Base-by-base conservation (phyloP, 441 rosid genomes). In the Eutrema salsugineum region DNA sequence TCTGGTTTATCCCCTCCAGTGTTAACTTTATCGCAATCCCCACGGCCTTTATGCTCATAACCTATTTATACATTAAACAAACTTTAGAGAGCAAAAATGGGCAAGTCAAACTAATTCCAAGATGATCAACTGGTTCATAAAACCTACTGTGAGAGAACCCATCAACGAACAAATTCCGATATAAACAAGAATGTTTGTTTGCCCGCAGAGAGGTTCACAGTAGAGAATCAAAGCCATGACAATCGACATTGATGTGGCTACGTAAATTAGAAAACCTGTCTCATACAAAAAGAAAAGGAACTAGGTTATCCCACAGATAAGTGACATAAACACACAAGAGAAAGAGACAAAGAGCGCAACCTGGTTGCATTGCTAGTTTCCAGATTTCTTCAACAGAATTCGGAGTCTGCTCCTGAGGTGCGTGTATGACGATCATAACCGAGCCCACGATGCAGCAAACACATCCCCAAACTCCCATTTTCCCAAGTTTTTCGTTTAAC, bases 21-120 rank as follows among this genome's bases (percentile, higher is more conserved):
- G 94, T 84, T 72, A 88, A 79, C 82, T 85, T 88, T 61, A 86
- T 83, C 0, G 94, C 94, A 36, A 88, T 88, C 63, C 94, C 94
- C 27, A 88, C 80, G 19, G 94, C 94, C 71, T 88, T 88, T 69
- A 88, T 83, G 84, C 94, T 88, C 74, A 86, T 83, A 20, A 88
- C 94, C 94, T 86, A 77, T 39, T 57, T 11, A 43, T 66, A 11
- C 38, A 15, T 17, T 6, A 38, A 28, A 11, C 24, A 55, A 40
- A 38, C 24, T 20, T 59, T 22, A 70, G 11, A 14, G 2, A 19
- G 5, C 8, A 19, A 16, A 10, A 28, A 27, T 6, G n/a, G 42
- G 22, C 6, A 32, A 38, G 40, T 6, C 7, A 0, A 32, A 32
- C 30, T n/a, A n/a, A n/a, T n/a, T n/a, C n/a, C n/a, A 22, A 58